These are phyloP conservation scores for Tetramitus jugosus DNA, from an alignment of 208 protist species.

Conservation along the genomic window DNA sequence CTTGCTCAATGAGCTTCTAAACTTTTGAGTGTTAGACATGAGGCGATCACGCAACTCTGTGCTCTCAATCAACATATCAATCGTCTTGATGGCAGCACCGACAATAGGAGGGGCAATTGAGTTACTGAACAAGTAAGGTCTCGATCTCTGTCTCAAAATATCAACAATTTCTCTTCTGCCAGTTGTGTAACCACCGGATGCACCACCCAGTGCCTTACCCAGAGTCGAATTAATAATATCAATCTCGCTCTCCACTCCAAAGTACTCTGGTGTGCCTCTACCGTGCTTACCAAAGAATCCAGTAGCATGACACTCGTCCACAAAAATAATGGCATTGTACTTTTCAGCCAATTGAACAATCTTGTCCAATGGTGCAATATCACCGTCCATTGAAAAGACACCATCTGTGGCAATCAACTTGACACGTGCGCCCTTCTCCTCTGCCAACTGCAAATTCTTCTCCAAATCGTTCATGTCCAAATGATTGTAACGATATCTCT, in stretches of 20 bases:
- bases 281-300: conserved; percentile 63
- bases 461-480: conserved; percentile 66
- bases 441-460: conserved; percentile 49
- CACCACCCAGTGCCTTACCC: conserved; percentile 63
- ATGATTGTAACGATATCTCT: conserved; percentile 47
- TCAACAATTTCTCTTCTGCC: conserved; percentile 59
- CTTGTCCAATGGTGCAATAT: conserved; percentile 64
- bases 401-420: conserved; percentile 70
- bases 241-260: conserved; percentile 51
- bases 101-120: conserved; percentile 62
- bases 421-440: conserved; percentile 45
- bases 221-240: conserved; percentile 66
- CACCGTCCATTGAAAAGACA: conserved; percentile 70
- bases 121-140: conserved; percentile 80
- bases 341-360: conserved; percentile 62
- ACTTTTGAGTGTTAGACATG: conserved; percentile 56
- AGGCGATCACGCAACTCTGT: conserved; percentile 39
- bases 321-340: conserved; percentile 57
- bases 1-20: conserved; percentile 52
- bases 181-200: conserved; percentile 59
- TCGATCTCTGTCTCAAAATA: conserved; percentile 55
- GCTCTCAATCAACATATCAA: conserved; percentile 43
- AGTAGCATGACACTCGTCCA: conserved; percentile 69
- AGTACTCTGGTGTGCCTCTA: conserved; percentile 51
- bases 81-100: conserved; percentile 55